phyloP scores from a whole-genome alignment of 768 basidiomycete genomes.

The Rhizopogon salebrosus region DNA sequence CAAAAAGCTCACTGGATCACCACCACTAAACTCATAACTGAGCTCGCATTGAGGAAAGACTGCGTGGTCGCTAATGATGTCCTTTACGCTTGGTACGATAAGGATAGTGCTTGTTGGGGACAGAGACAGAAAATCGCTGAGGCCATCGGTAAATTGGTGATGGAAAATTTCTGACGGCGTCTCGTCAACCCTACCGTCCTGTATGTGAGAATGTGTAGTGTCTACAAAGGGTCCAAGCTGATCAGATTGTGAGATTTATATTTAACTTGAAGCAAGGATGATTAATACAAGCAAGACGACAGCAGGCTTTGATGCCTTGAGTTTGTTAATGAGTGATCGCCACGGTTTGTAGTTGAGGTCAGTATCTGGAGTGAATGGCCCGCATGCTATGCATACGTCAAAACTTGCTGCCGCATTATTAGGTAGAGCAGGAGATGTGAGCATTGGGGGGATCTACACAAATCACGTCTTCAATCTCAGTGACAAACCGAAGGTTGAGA shows the following conservation, averaged over 20 bases:
- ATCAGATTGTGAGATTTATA: neutral
- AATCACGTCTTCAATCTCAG: neutral
- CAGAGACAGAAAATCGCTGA: constrained; percentile 51
- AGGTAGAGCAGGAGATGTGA: constrained; percentile 35
- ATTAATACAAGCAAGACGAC: constrained; percentile 68
- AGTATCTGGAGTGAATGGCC: constrained; percentile 80
- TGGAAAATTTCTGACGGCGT: constrained; percentile 67
- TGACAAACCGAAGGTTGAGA: neutral
- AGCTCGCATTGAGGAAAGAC: constrained; percentile 83
- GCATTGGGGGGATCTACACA: constrained; percentile 61
- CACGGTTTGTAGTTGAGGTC: constrained; percentile 76
- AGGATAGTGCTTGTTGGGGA: constrained; percentile 71
- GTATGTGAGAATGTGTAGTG: constrained; percentile 64
- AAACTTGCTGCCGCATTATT: constrained; percentile 40
- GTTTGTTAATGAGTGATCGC: constrained; percentile 52
- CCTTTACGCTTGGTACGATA: constrained; percentile 77
- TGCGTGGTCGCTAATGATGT: constrained; percentile 71
- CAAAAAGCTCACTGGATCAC: constrained; percentile 45
- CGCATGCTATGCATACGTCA: constrained; percentile 69
- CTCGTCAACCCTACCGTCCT: constrained; percentile 65
- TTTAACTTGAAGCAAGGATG: neutral
- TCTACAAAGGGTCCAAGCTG: constrained; percentile 95
- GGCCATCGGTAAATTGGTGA: constrained; percentile 49
- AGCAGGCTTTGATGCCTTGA: constrained; percentile 62
- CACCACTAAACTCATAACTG: constrained; percentile 29